Conservation (phyloP, 176 grass and related monocot species). For the Bolboschoenus planiculmis region DNA sequence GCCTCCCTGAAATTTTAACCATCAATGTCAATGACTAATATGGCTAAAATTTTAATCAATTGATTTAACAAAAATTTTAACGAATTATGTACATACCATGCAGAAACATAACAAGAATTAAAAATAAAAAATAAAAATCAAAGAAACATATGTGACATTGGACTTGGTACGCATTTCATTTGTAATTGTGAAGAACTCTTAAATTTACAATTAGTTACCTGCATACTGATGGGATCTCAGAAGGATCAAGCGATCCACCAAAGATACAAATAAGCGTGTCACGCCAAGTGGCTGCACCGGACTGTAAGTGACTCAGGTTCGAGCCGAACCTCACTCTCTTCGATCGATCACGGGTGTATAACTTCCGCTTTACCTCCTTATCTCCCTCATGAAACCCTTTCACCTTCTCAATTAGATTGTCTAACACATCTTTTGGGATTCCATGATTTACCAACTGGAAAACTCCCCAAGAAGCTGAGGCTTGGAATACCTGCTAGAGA, state of each 20-base stretch:
- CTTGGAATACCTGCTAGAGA: neutral
- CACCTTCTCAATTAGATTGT: neutral
- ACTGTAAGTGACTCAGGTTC: conserved; percentile 13
- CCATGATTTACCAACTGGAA: conserved; percentile 32
- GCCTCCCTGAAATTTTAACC: conserved; percentile 11
- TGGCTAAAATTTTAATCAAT: too few relatives aligned
- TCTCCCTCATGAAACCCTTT: conserved; percentile 11
- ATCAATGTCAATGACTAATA: neutral
- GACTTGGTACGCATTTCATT: neutral
- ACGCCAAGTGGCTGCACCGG: conserved; percentile 12
- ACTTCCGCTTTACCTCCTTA: neutral
- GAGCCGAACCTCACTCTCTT: neutral
- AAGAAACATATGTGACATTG: too few relatives aligned
- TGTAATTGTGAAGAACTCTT: neutral
- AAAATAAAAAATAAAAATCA: too few relatives aligned
- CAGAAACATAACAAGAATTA: neutral
- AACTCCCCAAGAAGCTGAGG: neutral
- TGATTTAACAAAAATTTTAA: too few relatives aligned
- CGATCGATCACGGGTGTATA: neutral
- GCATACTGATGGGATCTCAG: neutral
- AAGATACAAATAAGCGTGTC: conserved; percentile 7
- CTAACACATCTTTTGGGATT: neutral
- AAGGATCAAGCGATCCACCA: neutral
- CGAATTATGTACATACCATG: too few relatives aligned
- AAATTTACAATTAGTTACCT: too few relatives aligned